These are phyloP conservation scores for Lasiosphaeris hirsuta DNA, from an alignment of 495 filamentous ascomycete genomes.

Conservation along the genomic window DNA sequence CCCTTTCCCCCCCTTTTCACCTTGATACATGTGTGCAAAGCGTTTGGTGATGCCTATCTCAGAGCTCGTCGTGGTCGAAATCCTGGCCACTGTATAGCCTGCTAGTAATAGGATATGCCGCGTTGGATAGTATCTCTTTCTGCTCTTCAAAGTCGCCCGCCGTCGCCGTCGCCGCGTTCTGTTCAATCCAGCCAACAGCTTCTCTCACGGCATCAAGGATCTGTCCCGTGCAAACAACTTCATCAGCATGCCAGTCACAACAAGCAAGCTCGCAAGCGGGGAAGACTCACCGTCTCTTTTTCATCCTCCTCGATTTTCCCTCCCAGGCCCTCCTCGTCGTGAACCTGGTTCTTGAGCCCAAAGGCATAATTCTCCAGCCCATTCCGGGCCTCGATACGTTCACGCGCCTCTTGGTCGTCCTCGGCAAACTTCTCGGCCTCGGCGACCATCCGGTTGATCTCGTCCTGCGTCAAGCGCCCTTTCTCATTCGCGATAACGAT, in stretches of 20 bases:
- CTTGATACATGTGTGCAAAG: not conserved
- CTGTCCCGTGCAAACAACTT: slow-evolving; percentile 32
- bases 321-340: slow-evolving; percentile 85
- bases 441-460: slow-evolving; percentile 90
- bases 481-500: slow-evolving; percentile 93
- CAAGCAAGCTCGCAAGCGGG: not conserved
- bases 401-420: slow-evolving; percentile 87
- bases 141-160: slow-evolving; percentile 94
- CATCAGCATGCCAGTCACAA: slow-evolving; percentile 7
- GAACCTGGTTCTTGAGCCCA: slow-evolving; percentile 92
- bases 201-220: slow-evolving; percentile 91
- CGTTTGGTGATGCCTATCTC: not conserved
- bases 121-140: slow-evolving; percentile 86
- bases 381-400: slow-evolving; percentile 92
- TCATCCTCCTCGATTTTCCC: slow-evolving; percentile 92
- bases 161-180: slow-evolving; percentile 76
- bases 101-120: slow-evolving; percentile 91
- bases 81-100: slow-evolving; percentile 64
- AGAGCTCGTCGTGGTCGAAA: slow-evolving; percentile 13
- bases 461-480: slow-evolving; percentile 80
- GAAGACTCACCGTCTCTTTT: slow-evolving; percentile 70
- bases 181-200: slow-evolving; percentile 84
- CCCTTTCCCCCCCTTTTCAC: no score
- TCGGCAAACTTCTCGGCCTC: slow-evolving; percentile 93
- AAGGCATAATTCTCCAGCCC: slow-evolving; percentile 95